Evolutionary conservation across 1,284 basidiomycete species (phyloP), one percentile per base, ranked within the genome.

Genomic region (Sporisorium sorghi): DNA sequence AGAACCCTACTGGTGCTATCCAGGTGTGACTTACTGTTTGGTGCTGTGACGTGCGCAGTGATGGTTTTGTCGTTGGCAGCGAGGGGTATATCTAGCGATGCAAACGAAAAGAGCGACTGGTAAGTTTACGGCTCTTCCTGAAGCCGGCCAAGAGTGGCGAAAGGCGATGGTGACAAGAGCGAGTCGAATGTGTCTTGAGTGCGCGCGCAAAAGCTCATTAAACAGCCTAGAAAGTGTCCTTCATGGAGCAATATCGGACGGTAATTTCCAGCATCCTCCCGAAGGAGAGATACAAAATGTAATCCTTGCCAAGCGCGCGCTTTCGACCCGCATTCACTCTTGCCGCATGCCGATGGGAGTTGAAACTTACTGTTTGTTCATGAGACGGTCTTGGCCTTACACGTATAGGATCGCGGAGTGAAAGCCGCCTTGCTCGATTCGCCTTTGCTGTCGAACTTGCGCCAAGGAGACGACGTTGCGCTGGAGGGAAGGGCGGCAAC

Each of bases 211-310:
- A 26, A 30, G 75, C 78, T 80, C 78, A 80, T 78, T 76, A 58
- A 76, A 58, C 78, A 80, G 78, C 78, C 78, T 73, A 57, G 54
- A 51, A 70, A 65, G 24, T 73, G 59, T 77, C 78, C 74, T 49
- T 80, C 78, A 80, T 61, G 54, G 58, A 65, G 65, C 61, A 76
- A 68, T 63, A 60, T 80, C 78, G 71, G 78, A 80, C 78, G 78
- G 78, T 80, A 80, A 80, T 80, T 80, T 78, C 78, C 76, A 80
- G 75, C 76, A 78, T 73, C 65, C 65, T 47, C 50, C 51, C 49
- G 32, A 52, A 30, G 43, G 49, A 44, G 61, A 49, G 60, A 73
- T 56, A 75, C 67, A 74, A 73, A 55, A 53, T 28, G n/a, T 67
- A 61, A 64, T 62, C 60, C 30, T 67, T 50, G 63, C 60, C 46